Percentiles rank a stretch among this genome's conserved stretches.
phyloP scores from a whole-genome alignment of 108 stramenopile genomes.

The Pseudonitzschia multiseries region DNA sequence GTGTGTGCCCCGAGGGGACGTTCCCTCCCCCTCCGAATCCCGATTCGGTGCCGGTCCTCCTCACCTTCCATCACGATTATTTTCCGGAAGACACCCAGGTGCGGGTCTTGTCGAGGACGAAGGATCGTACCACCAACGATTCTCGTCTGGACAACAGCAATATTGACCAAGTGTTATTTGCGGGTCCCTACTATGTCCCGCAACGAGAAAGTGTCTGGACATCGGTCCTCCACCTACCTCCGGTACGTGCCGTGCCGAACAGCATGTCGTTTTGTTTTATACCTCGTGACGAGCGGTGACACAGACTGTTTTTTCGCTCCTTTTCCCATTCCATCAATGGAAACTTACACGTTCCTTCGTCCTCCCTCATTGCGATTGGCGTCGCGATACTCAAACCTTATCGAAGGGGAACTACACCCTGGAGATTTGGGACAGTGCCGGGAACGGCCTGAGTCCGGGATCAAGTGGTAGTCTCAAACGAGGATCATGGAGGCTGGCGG shows the following conservation, averaged over 20 bases:
- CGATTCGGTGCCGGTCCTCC: slow-evolving; percentile 5
- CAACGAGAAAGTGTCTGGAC: slow-evolving; percentile 5
- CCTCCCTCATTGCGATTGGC: no score
- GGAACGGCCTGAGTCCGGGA: neutral
- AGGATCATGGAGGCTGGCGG: neutral
- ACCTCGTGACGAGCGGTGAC: no score
- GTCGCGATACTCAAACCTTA: no score
- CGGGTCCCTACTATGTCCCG: slow-evolving; percentile 24
- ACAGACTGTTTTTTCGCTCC: no score
- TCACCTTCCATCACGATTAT: slow-evolving; percentile 26
- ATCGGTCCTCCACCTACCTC: neutral
- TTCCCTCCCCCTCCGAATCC: neutral
- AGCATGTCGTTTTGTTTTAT: neutral
- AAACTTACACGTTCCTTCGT: no score
- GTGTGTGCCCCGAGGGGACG: neutral
- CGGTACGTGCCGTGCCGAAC: neutral
- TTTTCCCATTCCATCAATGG: no score
- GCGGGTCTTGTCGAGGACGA: slow-evolving; percentile 6
- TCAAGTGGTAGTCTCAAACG: neutral
- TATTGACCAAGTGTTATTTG: slow-evolving; percentile 10
- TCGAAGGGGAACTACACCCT: neutral
- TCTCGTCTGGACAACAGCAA: no score
- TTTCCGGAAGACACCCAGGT: slow-evolving; percentile 29
- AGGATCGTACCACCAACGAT: slow-evolving; percentile 4
- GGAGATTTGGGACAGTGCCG: neutral